Percentiles rank a stretch among this genome's conserved stretches.
phyloP scores from a whole-genome alignment of 331 rosid species.

The Acacia pycnantha region DNA sequence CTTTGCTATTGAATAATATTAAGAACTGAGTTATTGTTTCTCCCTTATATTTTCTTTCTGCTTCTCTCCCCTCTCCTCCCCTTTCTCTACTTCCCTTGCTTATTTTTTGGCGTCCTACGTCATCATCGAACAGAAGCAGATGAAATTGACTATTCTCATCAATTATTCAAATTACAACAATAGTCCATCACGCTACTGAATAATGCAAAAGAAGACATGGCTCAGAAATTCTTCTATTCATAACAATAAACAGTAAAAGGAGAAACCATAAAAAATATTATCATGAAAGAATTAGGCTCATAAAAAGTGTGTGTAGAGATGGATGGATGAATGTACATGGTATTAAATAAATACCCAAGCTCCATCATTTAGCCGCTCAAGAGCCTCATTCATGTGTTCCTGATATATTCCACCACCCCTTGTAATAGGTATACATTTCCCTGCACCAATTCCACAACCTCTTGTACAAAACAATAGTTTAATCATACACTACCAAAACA shows the following conservation, averaged over 20 bases:
- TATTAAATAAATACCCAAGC: slow-evolving; percentile 71
- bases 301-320: background rate
- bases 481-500: slow-evolving; percentile 1
- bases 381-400: slow-evolving; percentile 87
- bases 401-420: slow-evolving; percentile 94
- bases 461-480: slow-evolving; percentile 21
- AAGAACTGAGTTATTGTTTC: background rate
- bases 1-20: background rate
- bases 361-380: slow-evolving; percentile 67
- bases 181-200: background rate
- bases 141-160: background rate
- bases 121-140: background rate
- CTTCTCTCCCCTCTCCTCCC: background rate
- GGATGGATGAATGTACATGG: background rate
- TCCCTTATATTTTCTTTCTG: background rate
- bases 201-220: background rate
- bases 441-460: slow-evolving; percentile 35
- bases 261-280: slow-evolving; percentile 22
- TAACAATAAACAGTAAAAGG: slow-evolving; percentile 6
- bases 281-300: slow-evolving; percentile 23
- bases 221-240: background rate
- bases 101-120: background rate
- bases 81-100: background rate
- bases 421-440: slow-evolving; percentile 93
- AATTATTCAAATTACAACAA: background rate